Percentiles rank a stretch among this genome's conserved stretches.
phyloP scores from a whole-genome alignment of 345 rosid genomes.

The Hibiscus trionum region DNA sequence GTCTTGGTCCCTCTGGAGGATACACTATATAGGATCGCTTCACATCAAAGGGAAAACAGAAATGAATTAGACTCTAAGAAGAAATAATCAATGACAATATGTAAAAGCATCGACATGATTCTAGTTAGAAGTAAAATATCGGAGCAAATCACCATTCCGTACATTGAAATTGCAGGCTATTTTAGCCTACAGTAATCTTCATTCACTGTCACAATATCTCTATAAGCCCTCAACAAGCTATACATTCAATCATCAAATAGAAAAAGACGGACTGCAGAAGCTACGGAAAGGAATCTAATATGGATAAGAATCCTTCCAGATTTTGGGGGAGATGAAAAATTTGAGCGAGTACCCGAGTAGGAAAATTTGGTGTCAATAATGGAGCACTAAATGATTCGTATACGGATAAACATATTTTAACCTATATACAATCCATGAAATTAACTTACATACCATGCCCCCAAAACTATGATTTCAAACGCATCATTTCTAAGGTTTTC shows the following conservation, averaged over 20 bases:
- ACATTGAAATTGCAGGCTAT: background rate
- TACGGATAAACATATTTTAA: background rate
- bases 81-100: background rate
- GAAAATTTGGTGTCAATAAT: background rate
- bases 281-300: background rate
- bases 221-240: background rate
- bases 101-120: background rate
- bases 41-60: constrained; percentile 12
- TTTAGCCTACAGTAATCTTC: background rate
- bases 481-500: background rate
- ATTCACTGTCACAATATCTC: background rate
- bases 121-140: background rate
- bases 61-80: background rate
- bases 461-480: background rate
- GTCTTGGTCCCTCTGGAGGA: constrained; percentile 45
- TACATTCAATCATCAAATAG: background rate
- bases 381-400: background rate
- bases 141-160: background rate
- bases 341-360: no score
- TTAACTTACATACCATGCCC: background rate
- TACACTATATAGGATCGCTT: constrained; percentile 50
- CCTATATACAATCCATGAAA: background rate
- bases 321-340: no score
- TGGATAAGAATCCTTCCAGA: no score
- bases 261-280: background rate